phyloP scores from a whole-genome alignment of 768 basidiomycete genomes.

The Lentinula raphanica region DNA sequence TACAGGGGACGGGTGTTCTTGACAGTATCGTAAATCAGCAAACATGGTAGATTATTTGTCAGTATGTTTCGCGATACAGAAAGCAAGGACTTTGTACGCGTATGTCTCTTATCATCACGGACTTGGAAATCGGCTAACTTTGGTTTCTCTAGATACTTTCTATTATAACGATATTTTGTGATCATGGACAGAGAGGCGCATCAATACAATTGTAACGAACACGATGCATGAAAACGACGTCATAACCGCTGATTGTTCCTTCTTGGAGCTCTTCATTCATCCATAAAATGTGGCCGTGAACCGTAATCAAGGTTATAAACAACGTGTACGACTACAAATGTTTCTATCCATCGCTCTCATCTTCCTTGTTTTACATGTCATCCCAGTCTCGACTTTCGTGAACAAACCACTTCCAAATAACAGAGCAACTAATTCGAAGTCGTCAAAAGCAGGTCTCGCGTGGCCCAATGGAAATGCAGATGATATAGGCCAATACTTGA shows the following conservation, averaged over 20 bases:
- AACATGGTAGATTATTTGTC: background rate
- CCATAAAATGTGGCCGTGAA: background rate
- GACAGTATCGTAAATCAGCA: conserved; percentile 1
- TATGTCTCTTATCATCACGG: too few species aligned
- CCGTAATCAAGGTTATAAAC: background rate
- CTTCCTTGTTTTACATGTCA: background rate
- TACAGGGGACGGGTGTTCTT: conserved; percentile 17
- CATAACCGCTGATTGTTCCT: background rate
- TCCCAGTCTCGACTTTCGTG: background rate
- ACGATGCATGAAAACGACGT: background rate
- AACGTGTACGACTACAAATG: background rate
- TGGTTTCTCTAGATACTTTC: too few species aligned
- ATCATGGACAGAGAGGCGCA: background rate
- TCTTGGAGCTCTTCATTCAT: background rate
- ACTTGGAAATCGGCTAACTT: too few species aligned
- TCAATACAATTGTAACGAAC: background rate
- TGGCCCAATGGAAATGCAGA: conserved; percentile 41
- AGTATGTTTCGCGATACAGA: too few species aligned
- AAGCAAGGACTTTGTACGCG: too few species aligned
- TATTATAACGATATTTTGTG: too few species aligned
- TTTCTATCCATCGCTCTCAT: background rate
- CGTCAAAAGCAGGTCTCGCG: conserved; percentile 45
- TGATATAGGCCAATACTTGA: conserved; percentile 37
- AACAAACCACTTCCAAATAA: background rate
- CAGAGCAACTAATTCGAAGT: conserved; percentile 17